Conservation (phyloP, 768 basidiomycete genomes). For the Boletus tomentosulus region DNA sequence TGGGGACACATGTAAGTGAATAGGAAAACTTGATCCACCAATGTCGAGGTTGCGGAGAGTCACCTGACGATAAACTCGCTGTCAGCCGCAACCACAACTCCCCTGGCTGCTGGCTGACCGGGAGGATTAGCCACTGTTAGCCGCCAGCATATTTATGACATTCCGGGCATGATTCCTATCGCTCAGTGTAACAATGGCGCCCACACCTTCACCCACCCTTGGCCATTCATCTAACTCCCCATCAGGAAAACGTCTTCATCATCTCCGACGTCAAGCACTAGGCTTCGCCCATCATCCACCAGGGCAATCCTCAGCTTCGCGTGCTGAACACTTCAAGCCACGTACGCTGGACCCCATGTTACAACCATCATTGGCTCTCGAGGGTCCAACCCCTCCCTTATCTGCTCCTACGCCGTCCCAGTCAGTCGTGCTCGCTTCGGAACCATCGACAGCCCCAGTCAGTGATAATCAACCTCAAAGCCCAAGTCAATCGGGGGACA, state of each 20-base stretch:
- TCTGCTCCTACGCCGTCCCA: slow-evolving; percentile 4
- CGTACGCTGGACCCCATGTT: slow-evolving; percentile 4
- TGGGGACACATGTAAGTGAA: background rate
- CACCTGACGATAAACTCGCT: background rate
- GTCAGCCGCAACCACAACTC: slow-evolving; percentile 19
- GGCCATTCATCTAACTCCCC: slow-evolving; percentile 1
- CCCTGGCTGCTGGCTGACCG: slow-evolving; percentile 21
- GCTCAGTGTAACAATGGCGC: slow-evolving; percentile 18
- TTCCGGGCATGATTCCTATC: background rate
- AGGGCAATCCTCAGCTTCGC: background rate
- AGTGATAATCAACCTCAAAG: background rate
- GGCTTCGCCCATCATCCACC: slow-evolving; percentile 2
- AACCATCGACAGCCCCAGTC: slow-evolving; percentile 3
- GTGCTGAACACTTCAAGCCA: background rate
- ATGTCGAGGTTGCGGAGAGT: background rate
- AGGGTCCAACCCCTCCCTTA: slow-evolving; percentile 1
- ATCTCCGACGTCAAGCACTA: slow-evolving; percentile 14
- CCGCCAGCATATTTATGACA: slow-evolving; percentile 27
- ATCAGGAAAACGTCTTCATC: slow-evolving; percentile 8
- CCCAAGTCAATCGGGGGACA: slow-evolving; percentile 1
- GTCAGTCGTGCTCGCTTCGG: slow-evolving; percentile 3
- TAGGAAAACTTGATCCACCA: background rate
- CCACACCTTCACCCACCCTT: slow-evolving; percentile 9
- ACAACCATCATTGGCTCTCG: slow-evolving; percentile 8
- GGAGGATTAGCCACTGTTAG: slow-evolving; percentile 14